A percentile compares a stretch with the other conserved stretches of the same genome.
These are phyloP conservation scores for Cyberlindnera xishuangbannaensis DNA, from an alignment of 805 yeast genomes.

Conservation along the genomic window DNA sequence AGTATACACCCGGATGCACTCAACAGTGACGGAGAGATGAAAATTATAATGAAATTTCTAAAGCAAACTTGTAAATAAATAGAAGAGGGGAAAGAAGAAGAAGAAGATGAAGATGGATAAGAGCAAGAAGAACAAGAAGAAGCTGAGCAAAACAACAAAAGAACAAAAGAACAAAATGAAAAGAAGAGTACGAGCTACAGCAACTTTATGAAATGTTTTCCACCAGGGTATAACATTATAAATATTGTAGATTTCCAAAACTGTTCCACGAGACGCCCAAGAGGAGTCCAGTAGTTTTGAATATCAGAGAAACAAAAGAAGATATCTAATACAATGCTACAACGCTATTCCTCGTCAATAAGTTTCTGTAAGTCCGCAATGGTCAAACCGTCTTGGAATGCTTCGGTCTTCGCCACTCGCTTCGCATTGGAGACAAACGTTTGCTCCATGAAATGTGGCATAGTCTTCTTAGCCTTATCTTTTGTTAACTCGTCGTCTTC, in stretches of 20 bases:
- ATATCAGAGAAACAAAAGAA: neutral
- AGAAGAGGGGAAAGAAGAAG: neutral
- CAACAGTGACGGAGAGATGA: constrained; percentile 32
- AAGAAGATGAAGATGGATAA: too few relatives aligned
- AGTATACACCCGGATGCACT: constrained; percentile 32
- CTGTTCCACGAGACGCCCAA: too few relatives aligned
- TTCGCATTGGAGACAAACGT: constrained; percentile 22
- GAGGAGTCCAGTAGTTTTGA: too few relatives aligned
- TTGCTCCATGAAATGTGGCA: constrained; percentile 24
- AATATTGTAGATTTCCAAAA: too few relatives aligned
- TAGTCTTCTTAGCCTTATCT: neutral
- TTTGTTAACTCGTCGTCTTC: constrained; percentile 20
- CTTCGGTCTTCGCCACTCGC: constrained; percentile 8
- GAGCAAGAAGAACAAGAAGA: neutral
- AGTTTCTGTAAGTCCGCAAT: constrained; percentile 19
- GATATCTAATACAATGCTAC: neutral
- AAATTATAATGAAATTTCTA: too few relatives aligned
- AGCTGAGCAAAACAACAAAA: too few relatives aligned
- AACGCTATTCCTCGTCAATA: constrained; percentile 15
- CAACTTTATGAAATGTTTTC: too few relatives aligned
- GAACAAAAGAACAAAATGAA: too few relatives aligned
- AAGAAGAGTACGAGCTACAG: too few relatives aligned
- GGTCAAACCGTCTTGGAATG: constrained; percentile 18
- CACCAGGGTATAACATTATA: too few relatives aligned
- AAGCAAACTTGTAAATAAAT: neutral